Evolutionary conservation across 2,329 filamentous ascomycete genomes (phyloP), one percentile per base, ranked within the genome.

Genomic region (Xylaria sp.): DNA sequence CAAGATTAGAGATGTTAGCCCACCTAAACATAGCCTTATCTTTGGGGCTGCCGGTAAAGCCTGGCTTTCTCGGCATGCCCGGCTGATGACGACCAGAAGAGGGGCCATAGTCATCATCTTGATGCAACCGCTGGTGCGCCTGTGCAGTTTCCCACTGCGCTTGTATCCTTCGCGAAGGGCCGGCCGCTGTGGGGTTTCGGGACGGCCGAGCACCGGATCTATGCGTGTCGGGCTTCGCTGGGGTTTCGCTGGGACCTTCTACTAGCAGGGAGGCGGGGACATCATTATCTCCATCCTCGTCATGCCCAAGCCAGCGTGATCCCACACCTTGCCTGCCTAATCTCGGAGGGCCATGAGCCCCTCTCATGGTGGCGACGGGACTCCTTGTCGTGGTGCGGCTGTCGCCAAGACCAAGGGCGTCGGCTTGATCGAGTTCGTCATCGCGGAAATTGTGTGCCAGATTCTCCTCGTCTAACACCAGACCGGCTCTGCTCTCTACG

Each of bases 21-120:
- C 92, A 97, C 72, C 90, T 84, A 88, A 91, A 97, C 77, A 96
- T 84, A 2, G 92, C 92, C 71, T 87, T 89, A 67, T 93, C 89
- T 71, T 86, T 86, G 11, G 75, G 74, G 48, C 69, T 68, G 21
- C 58, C 63, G 16, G 54, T 38, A 18, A 68, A 57, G 6, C 66
- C 66, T 9, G 62, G 58, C 43, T 61, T 56, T 42, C 61, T 63
- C 17, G 62, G 56, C 29, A 62, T 48, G 22, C 49, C 62, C 22
- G 57, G 26, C 34, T 54, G 58, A 19, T 38, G 48, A 17, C 50
- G 61, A 19, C 53, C 49, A 19, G 53, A 48, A 11, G 56, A 29
- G 17, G 62, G 51, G 8, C 61, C 59, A 44, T 65, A 65, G 22
- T 58, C 61, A 13, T 73, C 69, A 17, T 79, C 74, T 21, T 64